Conservation (phyloP, 2,329 filamentous ascomycete species). For the Byssothecium circinans region DNA sequence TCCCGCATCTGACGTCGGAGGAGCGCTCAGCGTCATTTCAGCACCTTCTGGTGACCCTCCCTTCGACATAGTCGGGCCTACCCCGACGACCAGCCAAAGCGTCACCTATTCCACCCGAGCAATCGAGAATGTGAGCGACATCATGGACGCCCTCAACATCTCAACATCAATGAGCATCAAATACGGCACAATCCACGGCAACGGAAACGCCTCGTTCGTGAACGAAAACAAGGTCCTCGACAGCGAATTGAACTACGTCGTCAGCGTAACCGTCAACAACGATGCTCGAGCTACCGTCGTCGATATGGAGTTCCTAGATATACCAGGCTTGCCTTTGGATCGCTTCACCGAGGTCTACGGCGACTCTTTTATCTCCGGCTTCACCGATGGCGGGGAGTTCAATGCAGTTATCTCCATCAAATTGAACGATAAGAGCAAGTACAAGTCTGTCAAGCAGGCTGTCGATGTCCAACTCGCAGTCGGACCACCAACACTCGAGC, state of each 20-base stretch:
- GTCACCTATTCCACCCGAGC: slow-evolving; percentile 34
- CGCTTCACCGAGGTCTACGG: slow-evolving; percentile 39
- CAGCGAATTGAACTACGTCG: slow-evolving; percentile 34
- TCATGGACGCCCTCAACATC: slow-evolving; percentile 46
- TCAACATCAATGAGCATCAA: slow-evolving; percentile 44
- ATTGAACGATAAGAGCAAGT: slow-evolving; percentile 34
- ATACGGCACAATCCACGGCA: slow-evolving; percentile 42
- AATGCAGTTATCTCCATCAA: slow-evolving; percentile 39
- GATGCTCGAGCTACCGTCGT: slow-evolving; percentile 18
- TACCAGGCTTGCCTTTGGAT: slow-evolving; percentile 29
- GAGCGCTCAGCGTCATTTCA: slow-evolving; percentile 15
- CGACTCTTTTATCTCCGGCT: slow-evolving; percentile 38
- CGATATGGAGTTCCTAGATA: slow-evolving; percentile 30
- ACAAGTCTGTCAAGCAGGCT: slow-evolving; percentile 35
- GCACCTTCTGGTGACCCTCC: slow-evolving; percentile 10
- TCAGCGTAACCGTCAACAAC: slow-evolving; percentile 34
- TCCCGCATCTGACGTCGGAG: slow-evolving; percentile 7
- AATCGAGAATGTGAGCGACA: slow-evolving; percentile 42
- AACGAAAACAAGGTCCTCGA: slow-evolving; percentile 36
- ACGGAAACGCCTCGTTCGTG: slow-evolving; percentile 33
- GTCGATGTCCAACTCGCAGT: slow-evolving; percentile 34
- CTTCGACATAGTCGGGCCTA: slow-evolving; percentile 19
- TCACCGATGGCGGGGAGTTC: slow-evolving; percentile 39
- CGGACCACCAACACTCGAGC: slow-evolving; percentile 25
- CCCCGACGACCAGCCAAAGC: slow-evolving; percentile 30